Evolutionary conservation across 352 stramenopile species (phyloP).

Genomic region (Plasmopara viticola): DNA sequence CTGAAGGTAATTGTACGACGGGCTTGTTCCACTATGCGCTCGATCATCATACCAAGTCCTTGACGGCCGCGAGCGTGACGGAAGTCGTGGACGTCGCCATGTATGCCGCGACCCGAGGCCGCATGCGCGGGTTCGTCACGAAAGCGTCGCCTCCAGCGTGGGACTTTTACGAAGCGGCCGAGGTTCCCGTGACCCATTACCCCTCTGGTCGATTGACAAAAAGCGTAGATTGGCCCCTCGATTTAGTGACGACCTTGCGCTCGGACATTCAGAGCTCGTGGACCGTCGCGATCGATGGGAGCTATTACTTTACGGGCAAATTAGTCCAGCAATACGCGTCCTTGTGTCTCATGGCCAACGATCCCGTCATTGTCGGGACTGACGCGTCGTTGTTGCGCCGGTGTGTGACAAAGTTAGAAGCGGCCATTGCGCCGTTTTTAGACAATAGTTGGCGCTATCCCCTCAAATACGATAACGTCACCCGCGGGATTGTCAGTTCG

Average conservation of each 20-base stretch:
- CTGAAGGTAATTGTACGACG: conserved; percentile 38
- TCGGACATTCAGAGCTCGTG: conserved; percentile 49
- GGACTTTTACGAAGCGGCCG: conserved; percentile 36
- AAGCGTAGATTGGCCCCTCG: conserved; percentile 24
- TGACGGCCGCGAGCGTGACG: conserved; percentile 35
- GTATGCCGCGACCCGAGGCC: conserved; percentile 43
- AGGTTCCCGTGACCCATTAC: conserved; percentile 55
- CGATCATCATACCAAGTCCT: conserved; percentile 48
- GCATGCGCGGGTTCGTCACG: conserved; percentile 50
- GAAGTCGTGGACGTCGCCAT: conserved; percentile 32
- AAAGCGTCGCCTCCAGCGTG: conserved; percentile 34
- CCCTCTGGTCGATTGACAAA: conserved; percentile 37
- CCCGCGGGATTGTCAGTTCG: conserved; percentile 56
- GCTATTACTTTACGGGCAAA: conserved; percentile 78
- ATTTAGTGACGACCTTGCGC: conserved; percentile 41
- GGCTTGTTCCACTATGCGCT: conserved; percentile 61
- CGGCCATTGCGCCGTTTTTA: conserved; percentile 43
- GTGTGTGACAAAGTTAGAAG: conserved; percentile 62
- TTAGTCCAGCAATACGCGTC: conserved; percentile 67
- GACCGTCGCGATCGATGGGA: conserved; percentile 42
- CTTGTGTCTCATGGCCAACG: conserved; percentile 68
- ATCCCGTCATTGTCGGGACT: conserved; percentile 48
- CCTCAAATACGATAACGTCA: conserved; percentile 56
- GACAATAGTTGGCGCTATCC: conserved; percentile 59
- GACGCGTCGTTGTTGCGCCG: conserved; percentile 48